Conservation (phyloP, 495 filamentous ascomycete genomes). For the Xylaria grammica region DNA sequence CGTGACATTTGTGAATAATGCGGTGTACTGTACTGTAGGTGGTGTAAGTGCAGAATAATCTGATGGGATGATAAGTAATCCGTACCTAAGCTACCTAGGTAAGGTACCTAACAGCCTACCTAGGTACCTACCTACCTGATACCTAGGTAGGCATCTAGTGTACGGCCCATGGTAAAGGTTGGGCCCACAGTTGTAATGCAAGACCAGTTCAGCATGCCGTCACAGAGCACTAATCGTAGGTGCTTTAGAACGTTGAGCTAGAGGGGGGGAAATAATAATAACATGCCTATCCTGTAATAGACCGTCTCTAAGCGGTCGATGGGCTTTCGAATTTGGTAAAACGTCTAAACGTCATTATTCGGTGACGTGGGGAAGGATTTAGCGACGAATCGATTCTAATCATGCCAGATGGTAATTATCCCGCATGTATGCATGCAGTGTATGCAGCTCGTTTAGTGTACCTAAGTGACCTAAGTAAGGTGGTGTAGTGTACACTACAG, state of each 20-base stretch:
- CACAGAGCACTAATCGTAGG: conserved; percentile 3
- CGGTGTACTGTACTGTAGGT: too few species aligned
- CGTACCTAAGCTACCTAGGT: too few species aligned
- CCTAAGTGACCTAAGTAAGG: too few species aligned
- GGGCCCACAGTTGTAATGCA: conserved; percentile 1
- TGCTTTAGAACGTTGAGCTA: too few species aligned
- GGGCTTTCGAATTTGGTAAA: not conserved
- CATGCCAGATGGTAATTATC: conserved; percentile 16
- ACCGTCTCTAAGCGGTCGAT: not conserved
- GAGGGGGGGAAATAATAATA: too few species aligned
- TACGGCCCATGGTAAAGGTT: not conserved
- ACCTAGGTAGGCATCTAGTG: too few species aligned
- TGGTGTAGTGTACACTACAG: too few species aligned
- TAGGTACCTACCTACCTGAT: too few species aligned
- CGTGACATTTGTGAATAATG: conserved; percentile 18
- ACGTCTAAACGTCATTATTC: conserved; percentile 19
- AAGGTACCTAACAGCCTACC: too few species aligned
- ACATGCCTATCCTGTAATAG: too few species aligned
- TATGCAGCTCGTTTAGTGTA: conserved; percentile 4
- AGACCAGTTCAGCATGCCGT: conserved; percentile 11
- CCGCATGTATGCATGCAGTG: too few species aligned
- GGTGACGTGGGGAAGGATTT: not conserved
- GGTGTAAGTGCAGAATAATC: not conserved
- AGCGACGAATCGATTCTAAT: conserved; percentile 6
- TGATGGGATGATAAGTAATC: not conserved